Evolutionary conservation across 768 basidiomycete species (phyloP).

Genomic region (Rubroboletus pulcherrimus): DNA sequence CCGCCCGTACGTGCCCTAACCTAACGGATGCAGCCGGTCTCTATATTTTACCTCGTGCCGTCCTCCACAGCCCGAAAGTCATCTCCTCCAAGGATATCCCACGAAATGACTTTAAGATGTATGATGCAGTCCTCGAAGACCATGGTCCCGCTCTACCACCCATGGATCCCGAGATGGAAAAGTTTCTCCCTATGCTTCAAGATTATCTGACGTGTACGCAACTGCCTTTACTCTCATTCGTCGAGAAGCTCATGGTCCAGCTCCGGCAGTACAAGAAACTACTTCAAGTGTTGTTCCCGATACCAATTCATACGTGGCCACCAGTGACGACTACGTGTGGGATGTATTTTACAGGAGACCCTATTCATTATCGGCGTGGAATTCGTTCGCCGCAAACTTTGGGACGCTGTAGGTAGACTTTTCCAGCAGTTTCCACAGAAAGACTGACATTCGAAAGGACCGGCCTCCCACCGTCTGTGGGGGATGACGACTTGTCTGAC

Average conservation of each 20-base stretch:
- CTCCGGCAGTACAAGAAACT: constrained; percentile 25
- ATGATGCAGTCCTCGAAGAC: constrained; percentile 59
- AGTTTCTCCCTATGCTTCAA: constrained; percentile 72
- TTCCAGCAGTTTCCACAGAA: not conserved
- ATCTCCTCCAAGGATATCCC: constrained; percentile 48
- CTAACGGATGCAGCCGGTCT: not conserved
- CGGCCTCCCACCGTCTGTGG: constrained; percentile 57
- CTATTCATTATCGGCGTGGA: constrained; percentile 56
- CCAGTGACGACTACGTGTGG: constrained; percentile 71
- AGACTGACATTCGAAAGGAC: constrained; percentile 39
- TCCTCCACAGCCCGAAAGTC: constrained; percentile 49
- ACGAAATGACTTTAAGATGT: constrained; percentile 57
- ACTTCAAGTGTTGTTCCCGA: constrained; percentile 7
- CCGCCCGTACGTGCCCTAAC: constrained; percentile 38
- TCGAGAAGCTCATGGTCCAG: not conserved
- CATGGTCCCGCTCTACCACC: constrained; percentile 28
- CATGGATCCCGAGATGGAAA: constrained; percentile 64
- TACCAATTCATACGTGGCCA: not conserved
- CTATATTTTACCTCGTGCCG: not conserved
- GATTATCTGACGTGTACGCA: constrained; percentile 64
- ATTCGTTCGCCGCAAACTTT: constrained; percentile 49
- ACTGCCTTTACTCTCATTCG: not conserved
- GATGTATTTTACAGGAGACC: constrained; percentile 79
- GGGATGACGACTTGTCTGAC: constrained; percentile 52
- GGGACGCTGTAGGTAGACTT: constrained; percentile 55